Percentiles rank a stretch among this genome's conserved stretches.
Conservation (phyloP, 345 rosid genomes). For the Eucalyptus cloeziana region DNA sequence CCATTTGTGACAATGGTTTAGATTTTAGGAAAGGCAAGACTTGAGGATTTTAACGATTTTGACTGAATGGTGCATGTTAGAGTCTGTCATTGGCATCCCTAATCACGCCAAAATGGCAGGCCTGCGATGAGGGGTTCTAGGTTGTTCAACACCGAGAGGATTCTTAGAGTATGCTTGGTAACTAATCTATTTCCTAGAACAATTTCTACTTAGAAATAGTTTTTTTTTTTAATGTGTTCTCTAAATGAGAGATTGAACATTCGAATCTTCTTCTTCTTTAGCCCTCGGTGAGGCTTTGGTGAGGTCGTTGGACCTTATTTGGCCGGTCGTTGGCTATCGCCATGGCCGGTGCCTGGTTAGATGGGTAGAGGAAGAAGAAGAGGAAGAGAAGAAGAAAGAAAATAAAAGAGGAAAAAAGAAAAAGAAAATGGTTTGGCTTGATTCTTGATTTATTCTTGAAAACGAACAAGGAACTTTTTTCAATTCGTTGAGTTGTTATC, state of each 20-base stretch:
- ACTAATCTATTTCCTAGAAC: accelerated
- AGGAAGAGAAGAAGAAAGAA: no score
- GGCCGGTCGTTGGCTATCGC: accelerated
- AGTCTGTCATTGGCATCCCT: not conserved
- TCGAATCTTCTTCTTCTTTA: no score
- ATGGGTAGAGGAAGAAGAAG: no score
- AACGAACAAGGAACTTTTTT: no score
- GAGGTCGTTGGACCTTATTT: no score
- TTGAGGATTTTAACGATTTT: not conserved
- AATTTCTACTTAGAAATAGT: not conserved
- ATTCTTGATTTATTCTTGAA: accelerated
- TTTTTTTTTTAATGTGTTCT: no score
- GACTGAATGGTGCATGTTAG: not conserved
- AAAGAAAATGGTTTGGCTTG: accelerated
- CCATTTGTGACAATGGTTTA: not conserved
- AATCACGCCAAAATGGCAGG: not conserved
- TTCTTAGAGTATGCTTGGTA: no score
- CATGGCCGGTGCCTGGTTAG: accelerated
- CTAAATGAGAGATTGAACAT: no score
- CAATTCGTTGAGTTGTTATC: accelerated
- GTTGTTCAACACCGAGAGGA: not conserved
- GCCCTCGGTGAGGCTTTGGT: accelerated
- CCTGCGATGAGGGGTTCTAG: no score
- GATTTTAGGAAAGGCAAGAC: not conserved
- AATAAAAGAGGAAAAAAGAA: no score